Evolutionary conservation across 495 filamentous ascomycete genomes (phyloP).

Genomic region (Endocarpon pusillum): DNA sequence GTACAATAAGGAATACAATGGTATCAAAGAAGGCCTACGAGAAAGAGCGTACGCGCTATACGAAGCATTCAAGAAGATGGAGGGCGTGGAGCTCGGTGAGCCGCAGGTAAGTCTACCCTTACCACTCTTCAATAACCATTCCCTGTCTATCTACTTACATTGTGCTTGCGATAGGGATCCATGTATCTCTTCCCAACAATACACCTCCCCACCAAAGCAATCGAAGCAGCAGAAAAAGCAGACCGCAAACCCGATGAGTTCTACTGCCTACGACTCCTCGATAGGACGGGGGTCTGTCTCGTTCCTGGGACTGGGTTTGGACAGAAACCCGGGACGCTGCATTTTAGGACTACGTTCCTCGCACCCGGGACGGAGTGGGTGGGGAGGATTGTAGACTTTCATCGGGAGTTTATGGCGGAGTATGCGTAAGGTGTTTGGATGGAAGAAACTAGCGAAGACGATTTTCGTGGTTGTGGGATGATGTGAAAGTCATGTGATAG

Average conservation of each 20-base stretch:
- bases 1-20: slow-evolving; percentile 69
- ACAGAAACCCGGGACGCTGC: slow-evolving; percentile 76
- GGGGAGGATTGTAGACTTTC: slow-evolving; percentile 72
- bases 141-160: slow-evolving; percentile 2
- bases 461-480: too few species aligned
- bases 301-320: slow-evolving; percentile 88
- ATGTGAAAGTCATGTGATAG: too few species aligned
- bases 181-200: slow-evolving; percentile 99
- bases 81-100: slow-evolving; percentile 75
- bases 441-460: too few species aligned
- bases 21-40: slow-evolving; percentile 56
- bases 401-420: slow-evolving; percentile 79
- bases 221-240: slow-evolving; percentile 55
- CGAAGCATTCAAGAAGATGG: slow-evolving; percentile 82
- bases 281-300: slow-evolving; percentile 90
- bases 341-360: slow-evolving; percentile 94
- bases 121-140: not conserved
- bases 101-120: slow-evolving; percentile 36
- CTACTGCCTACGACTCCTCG: slow-evolving; percentile 77
- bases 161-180: slow-evolving; percentile 46
- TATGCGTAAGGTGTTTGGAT: slow-evolving; percentile 26
- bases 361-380: slow-evolving; percentile 95
- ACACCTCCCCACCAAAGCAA: slow-evolving; percentile 52
- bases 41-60: slow-evolving; percentile 70
- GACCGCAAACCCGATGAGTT: slow-evolving; percentile 73